phyloP scores from a whole-genome alignment of 2,329 filamentous ascomycete species.

The Tolypocladium album region DNA sequence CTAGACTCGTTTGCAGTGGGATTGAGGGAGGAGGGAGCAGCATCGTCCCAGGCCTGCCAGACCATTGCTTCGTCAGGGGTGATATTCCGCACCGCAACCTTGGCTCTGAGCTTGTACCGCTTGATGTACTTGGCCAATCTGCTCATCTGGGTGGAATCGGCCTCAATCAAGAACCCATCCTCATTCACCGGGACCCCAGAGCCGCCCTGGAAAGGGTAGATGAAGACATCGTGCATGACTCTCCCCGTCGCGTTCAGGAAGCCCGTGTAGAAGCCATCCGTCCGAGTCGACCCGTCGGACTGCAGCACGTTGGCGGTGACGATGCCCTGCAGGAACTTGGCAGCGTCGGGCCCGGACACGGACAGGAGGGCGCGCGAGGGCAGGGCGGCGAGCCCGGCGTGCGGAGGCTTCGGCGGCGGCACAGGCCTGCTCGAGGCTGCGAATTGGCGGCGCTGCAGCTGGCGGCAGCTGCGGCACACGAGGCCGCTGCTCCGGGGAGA shows the following conservation, averaged over 20 bases:
- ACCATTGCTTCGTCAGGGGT: slow-evolving; percentile 54
- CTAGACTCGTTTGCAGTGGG: slow-evolving; percentile 2
- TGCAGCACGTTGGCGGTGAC: slow-evolving; percentile 52
- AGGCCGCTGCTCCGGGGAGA: slow-evolving; percentile 7
- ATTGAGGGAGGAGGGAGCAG: slow-evolving; percentile 4
- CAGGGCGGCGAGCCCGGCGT: slow-evolving; percentile 43
- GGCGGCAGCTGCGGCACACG: slow-evolving; percentile 18
- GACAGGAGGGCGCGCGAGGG: slow-evolving; percentile 70
- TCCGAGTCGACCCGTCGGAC: slow-evolving; percentile 21
- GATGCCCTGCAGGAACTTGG: slow-evolving; percentile 80
- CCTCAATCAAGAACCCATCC: slow-evolving; percentile 59
- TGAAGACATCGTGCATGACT: slow-evolving; percentile 79
- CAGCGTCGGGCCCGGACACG: slow-evolving; percentile 66
- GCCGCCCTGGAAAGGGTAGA: slow-evolving; percentile 53
- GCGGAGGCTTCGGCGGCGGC: slow-evolving; percentile 29
- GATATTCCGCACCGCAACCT: slow-evolving; percentile 58
- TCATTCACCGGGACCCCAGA: slow-evolving; percentile 13
- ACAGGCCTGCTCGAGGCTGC: slow-evolving; percentile 13
- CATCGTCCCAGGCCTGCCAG: slow-evolving; percentile 65
- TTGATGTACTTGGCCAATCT: slow-evolving; percentile 61
- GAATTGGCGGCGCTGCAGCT: slow-evolving; percentile 20
- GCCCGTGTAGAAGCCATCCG: slow-evolving; percentile 60
- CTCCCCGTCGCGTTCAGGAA: slow-evolving; percentile 82
- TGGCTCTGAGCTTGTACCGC: slow-evolving; percentile 76
- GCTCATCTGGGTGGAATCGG: slow-evolving; percentile 57